Evolutionary conservation across 495 filamentous ascomycete genomes (phyloP).

Genomic region (Melanomma pulvis-pyrius): DNA sequence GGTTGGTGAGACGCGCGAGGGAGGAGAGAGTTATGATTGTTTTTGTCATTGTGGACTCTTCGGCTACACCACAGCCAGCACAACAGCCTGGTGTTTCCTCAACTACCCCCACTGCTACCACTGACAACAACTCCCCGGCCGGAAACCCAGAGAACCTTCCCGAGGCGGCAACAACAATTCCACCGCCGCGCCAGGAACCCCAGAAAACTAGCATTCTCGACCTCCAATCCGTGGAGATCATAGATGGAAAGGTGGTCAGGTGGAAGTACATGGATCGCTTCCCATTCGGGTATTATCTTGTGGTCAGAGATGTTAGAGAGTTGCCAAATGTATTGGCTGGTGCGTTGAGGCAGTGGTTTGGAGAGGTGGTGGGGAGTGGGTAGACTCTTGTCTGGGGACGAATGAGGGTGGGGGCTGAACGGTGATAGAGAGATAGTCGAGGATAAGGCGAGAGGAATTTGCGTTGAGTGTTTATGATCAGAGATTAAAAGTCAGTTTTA

Average conservation of each 20-base stretch:
- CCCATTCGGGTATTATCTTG: slow-evolving; percentile 92
- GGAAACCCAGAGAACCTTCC: slow-evolving; percentile 33
- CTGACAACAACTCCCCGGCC: neutral
- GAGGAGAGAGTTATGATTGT: slow-evolving; percentile 98
- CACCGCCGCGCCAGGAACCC: slow-evolving; percentile 8
- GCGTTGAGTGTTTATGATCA: too few relatives aligned
- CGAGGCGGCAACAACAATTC: neutral
- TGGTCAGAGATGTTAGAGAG: slow-evolving; percentile 89
- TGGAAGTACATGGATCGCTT: slow-evolving; percentile 92
- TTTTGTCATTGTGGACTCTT: slow-evolving; percentile 91
- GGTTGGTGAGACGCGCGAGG: slow-evolving; percentile 80
- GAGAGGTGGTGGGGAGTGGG: slow-evolving; percentile 67
- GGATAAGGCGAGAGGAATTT: too few relatives aligned
- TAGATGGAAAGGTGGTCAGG: slow-evolving; percentile 64
- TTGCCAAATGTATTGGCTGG: slow-evolving; percentile 84
- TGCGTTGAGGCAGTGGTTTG: slow-evolving; percentile 94
- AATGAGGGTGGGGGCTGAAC: too few relatives aligned
- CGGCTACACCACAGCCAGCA: slow-evolving; percentile 42
- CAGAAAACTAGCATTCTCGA: slow-evolving; percentile 66
- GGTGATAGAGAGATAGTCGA: too few relatives aligned
- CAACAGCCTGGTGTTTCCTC: neutral
- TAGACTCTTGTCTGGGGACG: neutral
- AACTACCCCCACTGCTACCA: neutral
- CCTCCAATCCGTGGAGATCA: slow-evolving; percentile 78
- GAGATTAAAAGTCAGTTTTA: too few relatives aligned